A percentile compares a stretch with the other conserved stretches of the same genome.
phyloP scores from a whole-genome alignment of 352 stramenopile genomes.

The Thalassiosira tumida region DNA sequence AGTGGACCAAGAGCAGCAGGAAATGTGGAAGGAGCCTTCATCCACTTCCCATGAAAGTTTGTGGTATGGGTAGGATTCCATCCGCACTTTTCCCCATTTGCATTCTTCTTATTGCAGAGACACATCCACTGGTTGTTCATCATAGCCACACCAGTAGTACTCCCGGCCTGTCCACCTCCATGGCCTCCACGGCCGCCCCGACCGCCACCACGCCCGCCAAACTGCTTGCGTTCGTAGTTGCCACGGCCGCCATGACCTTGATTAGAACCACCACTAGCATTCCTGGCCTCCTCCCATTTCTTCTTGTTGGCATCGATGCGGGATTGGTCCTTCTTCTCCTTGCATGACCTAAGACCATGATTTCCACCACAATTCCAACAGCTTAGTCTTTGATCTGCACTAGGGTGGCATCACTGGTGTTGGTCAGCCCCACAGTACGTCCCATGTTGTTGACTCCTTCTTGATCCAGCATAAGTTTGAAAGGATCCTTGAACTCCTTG shows the following conservation, averaged over 20 bases:
- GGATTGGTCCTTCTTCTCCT: not conserved
- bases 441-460: not conserved
- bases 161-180: not conserved
- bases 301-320: not conserved
- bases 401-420: not conserved
- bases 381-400: not conserved
- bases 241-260: not conserved
- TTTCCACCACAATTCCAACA: not conserved
- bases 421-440: not conserved
- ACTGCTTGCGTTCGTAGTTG: not conserved
- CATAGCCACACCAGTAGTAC: not conserved
- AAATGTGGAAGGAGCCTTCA: too few relatives aligned
- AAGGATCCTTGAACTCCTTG: not conserved
- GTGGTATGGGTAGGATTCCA: too few relatives aligned
- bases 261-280: not conserved
- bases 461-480: not conserved
- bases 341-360: not conserved
- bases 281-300: not conserved
- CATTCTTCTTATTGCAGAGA: not conserved
- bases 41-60: too few relatives aligned
- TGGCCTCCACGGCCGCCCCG: not conserved
- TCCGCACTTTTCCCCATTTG: too few relatives aligned
- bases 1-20: too few relatives aligned
- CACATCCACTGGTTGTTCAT: not conserved
- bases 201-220: too few relatives aligned